Evolutionary conservation across 148 eudicot genomes (phyloP), one percentile per base, ranked within the genome.

Genomic region (Pharnaceum exiguum): DNA sequence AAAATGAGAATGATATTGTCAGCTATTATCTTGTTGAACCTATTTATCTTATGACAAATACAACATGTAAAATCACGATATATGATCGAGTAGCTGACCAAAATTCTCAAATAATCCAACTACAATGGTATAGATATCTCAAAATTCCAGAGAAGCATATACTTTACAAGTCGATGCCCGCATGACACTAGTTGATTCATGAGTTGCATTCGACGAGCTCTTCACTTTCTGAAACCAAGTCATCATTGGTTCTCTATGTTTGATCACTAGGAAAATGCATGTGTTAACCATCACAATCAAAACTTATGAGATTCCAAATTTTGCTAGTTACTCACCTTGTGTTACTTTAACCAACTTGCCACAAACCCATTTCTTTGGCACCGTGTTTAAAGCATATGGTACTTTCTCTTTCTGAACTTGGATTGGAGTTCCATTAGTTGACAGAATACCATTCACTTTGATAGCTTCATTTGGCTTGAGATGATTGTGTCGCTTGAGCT

Each of bases 311-410:
- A 42, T 23, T n/a, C n/a, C n/a, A n/a, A n/a, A 4, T 35, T 36
- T 17, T 9, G 48, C 1, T 21, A 2, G 47, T 57, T 52, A 69
- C 76, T 68, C 79, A 62, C 46, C 77, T 48, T 75, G 84, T 3
- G 3, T 66, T 18, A 82, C 82, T 79, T 91, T 88, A 33, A 91
- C 84, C 60, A 91, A 70, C 78, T 86, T 83, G 61, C 98, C 98
- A 26, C 96, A 71, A 55, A 91, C 81, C 96, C 98, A 88, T 73
- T 81, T 85, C 72, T 83, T 87, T 3, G 70, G 62, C 22, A 35
- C 51, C 10, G 55, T 13, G 51, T 47, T 56, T 23, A 68, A 58
- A 31, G 72, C 45, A 17, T 58, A 31, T 0, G 46, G 39, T 36
- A 26, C 67, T 45, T 71, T 51, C 26, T 55, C 71, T 46, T 55